Conservation (phyloP, 768 basidiomycete species). For the Neoboletus subvelutipes region DNA sequence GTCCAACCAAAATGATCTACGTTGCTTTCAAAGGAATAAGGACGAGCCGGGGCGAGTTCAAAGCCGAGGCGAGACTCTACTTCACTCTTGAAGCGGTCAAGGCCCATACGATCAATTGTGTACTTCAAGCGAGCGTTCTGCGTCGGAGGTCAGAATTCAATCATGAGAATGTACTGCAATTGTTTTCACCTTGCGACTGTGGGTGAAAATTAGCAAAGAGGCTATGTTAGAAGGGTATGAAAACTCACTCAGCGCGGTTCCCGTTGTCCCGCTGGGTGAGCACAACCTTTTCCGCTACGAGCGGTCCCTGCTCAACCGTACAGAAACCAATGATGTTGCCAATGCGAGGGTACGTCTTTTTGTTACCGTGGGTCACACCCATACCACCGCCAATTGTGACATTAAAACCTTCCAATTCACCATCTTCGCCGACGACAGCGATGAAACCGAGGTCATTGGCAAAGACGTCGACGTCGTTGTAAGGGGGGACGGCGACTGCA, state of each 20-base stretch:
- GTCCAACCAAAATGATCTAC: slow-evolving; percentile 95
- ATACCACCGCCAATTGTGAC: slow-evolving; percentile 94
- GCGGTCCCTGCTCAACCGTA: slow-evolving; percentile 77
- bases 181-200: slow-evolving; percentile 56
- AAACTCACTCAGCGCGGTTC: slow-evolving; percentile 84
- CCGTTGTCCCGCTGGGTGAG: slow-evolving; percentile 93
- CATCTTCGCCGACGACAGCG: slow-evolving; percentile 76
- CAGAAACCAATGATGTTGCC: slow-evolving; percentile 92
- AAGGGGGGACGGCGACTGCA: slow-evolving; percentile 93
- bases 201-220: slow-evolving; percentile 1
- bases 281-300: slow-evolving; percentile 92
- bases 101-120: slow-evolving; percentile 94
- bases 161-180: neutral
- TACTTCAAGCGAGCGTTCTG: slow-evolving; percentile 93
- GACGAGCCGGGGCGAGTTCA: slow-evolving; percentile 65
- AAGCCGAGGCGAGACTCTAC: slow-evolving; percentile 90
- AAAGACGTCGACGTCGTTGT: slow-evolving; percentile 95
- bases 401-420: slow-evolving; percentile 89
- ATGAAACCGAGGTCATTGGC: slow-evolving; percentile 97
- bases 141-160: slow-evolving; percentile 11
- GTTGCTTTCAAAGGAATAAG: slow-evolving; percentile 83
- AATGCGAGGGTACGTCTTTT: slow-evolving; percentile 95
- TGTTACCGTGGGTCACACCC: slow-evolving; percentile 99
- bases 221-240: neutral
- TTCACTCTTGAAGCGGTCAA: slow-evolving; percentile 81